These are phyloP conservation scores for Dryas octopetala DNA, from an alignment of 306 rosid genomes.

Conservation along the genomic window DNA sequence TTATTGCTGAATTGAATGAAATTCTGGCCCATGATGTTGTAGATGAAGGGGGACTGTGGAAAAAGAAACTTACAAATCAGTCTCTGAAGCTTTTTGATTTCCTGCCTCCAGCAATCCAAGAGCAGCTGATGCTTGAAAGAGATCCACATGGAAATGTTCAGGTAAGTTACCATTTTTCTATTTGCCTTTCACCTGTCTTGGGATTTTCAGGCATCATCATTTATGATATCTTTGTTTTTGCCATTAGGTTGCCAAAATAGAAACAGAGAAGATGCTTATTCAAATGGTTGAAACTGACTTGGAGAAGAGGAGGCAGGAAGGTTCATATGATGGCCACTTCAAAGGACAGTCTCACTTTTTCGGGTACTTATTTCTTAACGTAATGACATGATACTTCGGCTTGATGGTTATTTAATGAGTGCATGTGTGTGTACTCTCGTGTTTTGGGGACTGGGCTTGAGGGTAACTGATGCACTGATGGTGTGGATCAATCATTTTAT, in stretches of 20 bases:
- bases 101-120: constrained; percentile 95
- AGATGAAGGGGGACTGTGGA: constrained; percentile 89
- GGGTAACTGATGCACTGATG: neutral
- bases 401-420: neutral
- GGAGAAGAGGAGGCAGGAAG: constrained; percentile 78
- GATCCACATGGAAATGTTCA: constrained; percentile 99
- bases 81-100: constrained; percentile 84
- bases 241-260: constrained; percentile 89
- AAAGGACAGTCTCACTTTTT: constrained; percentile 96
- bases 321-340: constrained; percentile 60
- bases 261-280: constrained; percentile 99
- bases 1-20: constrained; percentile 94
- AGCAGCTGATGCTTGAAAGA: constrained; percentile 98
- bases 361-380: constrained; percentile 51
- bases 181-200: constrained; percentile 17
- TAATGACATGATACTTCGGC: constrained; percentile 3
- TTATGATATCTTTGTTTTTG: constrained; percentile 17
- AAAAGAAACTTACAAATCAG: constrained; percentile 78
- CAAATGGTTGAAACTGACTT: constrained; percentile 98
- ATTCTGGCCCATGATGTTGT: constrained; percentile 77
- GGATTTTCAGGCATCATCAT: constrained; percentile 9
- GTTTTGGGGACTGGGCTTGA: neutral
- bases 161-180: constrained; percentile 40
- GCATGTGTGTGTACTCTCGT: no score
- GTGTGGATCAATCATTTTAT: neutral